phyloP scores from a whole-genome alignment of 331 rosid species.

The Rosa hybrid region DNA sequence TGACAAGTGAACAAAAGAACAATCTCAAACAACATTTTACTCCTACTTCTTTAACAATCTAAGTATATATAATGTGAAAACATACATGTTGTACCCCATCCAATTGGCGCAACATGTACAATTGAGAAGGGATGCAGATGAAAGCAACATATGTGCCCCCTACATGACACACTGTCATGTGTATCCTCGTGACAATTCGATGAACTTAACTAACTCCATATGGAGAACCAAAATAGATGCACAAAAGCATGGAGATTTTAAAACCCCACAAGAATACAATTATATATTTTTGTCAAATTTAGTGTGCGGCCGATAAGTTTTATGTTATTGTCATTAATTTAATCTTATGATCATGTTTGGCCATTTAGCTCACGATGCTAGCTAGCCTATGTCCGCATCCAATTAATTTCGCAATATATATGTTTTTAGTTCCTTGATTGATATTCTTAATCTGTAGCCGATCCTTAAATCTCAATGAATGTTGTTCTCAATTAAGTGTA shows the following conservation, averaged over 20 bases:
- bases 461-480: neutral
- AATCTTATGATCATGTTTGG: neutral
- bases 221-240: neutral
- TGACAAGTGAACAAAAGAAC: neutral
- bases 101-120: constrained; percentile 3
- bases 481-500: neutral
- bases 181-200: neutral
- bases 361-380: neutral
- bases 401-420: constrained; percentile 5
- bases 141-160: constrained; percentile 10
- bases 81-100: neutral
- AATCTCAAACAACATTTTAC: neutral
- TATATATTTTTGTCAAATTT: neutral
- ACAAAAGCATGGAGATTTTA: neutral
- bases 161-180: neutral
- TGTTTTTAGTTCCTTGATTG: neutral
- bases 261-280: neutral
- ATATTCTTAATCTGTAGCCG: neutral
- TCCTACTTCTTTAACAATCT: neutral
- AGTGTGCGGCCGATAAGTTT: neutral
- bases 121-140: neutral
- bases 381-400: neutral
- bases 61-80: neutral
- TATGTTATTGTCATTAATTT: neutral
- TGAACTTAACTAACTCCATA: neutral